These are phyloP conservation scores for Luzula sylvatica DNA, from an alignment of 176 grass and related monocot species.

Conservation along the genomic window DNA sequence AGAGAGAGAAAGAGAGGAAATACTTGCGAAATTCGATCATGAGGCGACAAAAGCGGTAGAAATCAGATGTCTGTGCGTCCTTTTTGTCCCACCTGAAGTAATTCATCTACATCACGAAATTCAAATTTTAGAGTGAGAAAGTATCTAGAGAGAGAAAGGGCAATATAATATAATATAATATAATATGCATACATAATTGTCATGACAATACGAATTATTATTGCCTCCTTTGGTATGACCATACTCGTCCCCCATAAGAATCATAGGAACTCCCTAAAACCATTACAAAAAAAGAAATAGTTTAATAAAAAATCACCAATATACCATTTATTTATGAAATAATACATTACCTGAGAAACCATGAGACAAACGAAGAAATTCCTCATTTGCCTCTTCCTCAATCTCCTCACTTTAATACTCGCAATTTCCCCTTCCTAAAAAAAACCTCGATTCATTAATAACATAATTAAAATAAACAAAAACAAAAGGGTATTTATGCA, in stretches of 20 bases:
- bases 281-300: slow-evolving; percentile 6
- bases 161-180: not conserved
- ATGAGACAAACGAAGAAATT: slow-evolving; percentile 91
- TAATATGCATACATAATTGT: slow-evolving; percentile 47
- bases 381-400: slow-evolving; percentile 90
- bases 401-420: slow-evolving; percentile 53
- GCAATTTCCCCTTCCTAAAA: slow-evolving; percentile 83
- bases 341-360: slow-evolving; percentile 77
- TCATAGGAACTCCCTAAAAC: slow-evolving; percentile 88
- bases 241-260: slow-evolving; percentile 96
- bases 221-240: slow-evolving; percentile 95
- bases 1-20: not conserved
- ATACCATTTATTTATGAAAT: not conserved
- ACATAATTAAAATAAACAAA: slow-evolving; percentile 1
- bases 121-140: not conserved
- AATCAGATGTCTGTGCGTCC: slow-evolving; percentile 48
- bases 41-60: slow-evolving; percentile 54
- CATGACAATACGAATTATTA: slow-evolving; percentile 98
- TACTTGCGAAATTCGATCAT: slow-evolving; percentile 76
- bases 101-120: slow-evolving; percentile 47
- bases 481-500: slow-evolving; percentile 18
- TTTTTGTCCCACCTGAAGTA: slow-evolving; percentile 94
- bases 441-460: not conserved
- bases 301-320: not conserved
- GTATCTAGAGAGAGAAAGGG: not conserved